A percentile compares a stretch with the other conserved stretches of the same genome.
These are phyloP conservation scores for Sabuloglossum arenarium DNA, from an alignment of 495 filamentous ascomycete species.

Conservation along the genomic window DNA sequence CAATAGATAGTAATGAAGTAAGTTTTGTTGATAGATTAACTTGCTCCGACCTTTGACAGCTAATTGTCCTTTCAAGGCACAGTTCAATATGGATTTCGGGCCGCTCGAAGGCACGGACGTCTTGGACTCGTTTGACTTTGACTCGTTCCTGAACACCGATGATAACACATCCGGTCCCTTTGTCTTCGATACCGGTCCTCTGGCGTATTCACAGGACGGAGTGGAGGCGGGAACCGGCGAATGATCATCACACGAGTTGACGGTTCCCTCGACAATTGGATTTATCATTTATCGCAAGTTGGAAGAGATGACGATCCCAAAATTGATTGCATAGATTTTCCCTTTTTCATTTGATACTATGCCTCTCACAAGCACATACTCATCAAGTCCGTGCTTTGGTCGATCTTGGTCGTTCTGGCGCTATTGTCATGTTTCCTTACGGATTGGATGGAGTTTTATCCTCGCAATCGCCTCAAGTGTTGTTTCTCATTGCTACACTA, in stretches of 20 bases:
- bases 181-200: constrained; percentile 1
- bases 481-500: background rate
- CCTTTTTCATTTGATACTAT: background rate
- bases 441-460: background rate
- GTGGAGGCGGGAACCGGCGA: constrained; percentile 4
- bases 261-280: background rate
- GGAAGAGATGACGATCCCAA: background rate
- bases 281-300: background rate
- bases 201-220: background rate
- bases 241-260: background rate
- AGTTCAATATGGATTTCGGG: constrained; percentile 39
- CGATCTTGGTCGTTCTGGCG: background rate
- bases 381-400: background rate
- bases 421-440: background rate
- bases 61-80: background rate
- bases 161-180: constrained; percentile 21
- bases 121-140: constrained; percentile 89
- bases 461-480: background rate
- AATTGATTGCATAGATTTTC: background rate
- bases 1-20: constrained; percentile 5
- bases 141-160: constrained; percentile 65
- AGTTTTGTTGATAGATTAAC: background rate
- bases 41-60: background rate
- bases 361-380: background rate
- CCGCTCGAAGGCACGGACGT: constrained; percentile 41